Base-by-base conservation (phyloP, 1,284 basidiomycete species). In the Cryptococcus floricola region DNA sequence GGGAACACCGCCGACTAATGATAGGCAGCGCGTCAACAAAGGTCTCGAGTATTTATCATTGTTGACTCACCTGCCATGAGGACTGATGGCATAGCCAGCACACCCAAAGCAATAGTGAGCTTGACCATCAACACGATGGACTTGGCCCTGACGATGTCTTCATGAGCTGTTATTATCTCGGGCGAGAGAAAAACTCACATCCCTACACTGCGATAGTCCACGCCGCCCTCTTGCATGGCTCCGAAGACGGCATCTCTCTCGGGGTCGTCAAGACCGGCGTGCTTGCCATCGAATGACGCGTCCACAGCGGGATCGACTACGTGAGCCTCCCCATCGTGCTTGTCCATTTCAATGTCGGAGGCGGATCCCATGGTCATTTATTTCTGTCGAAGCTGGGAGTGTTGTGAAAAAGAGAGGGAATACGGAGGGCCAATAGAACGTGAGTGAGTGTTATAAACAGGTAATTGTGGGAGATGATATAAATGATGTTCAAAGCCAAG, bases 101-200 rank as follows among this genome's bases (percentile, higher is more conserved):
- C 69, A 56, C 69, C 70, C 34, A 72, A 58, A 49, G 67, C 71
- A 37, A 74, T 66, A 57, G 69, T 67, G n/a, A 64, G 61, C 58
- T 64, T 67, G 39, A 65, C 58, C 63, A 71, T 68, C 53, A 74
- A 56, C 34, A 74, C 62, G 14, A 58, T 51, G 13, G 71, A 66
- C 34, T 62, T 60, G 47, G 66, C 63, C 71, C 70, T 69, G 39
- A 34, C 28, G 8, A 50, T 50, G 14, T 44, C 41, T 18, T 14
- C 41, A 14, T 38, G 27, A 18, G 18, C 16, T n/a, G 4, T 8
- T 27, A 14, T 50, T n/a, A n/a, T 10, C 23, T 37, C 13, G 16
- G 7, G 6, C 10, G 27, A 18, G 12, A 12, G 13, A 10, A 10
- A 6, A 8, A 63, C 68, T 60, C 39, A 70, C 67, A 67, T 69